phyloP scores from a whole-genome alignment of 2,329 filamentous ascomycete species.

The Botrytis cinerea region DNA sequence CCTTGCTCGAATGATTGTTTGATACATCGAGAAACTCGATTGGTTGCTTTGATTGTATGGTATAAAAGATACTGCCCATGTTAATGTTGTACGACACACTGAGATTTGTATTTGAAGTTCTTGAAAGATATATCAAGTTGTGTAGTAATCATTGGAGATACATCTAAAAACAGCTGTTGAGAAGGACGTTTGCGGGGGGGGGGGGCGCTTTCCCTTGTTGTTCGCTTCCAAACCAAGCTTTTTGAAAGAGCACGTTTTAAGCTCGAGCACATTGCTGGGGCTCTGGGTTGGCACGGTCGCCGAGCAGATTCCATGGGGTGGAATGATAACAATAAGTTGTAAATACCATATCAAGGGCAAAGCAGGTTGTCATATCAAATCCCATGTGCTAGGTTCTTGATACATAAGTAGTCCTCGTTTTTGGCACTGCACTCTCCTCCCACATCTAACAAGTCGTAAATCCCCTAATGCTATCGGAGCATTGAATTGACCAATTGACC shows the following conservation, averaged over 20 bases:
- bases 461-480: not conserved
- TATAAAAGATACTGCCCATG: not conserved
- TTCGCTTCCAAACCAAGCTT: constrained; percentile 4
- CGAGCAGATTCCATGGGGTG: not conserved
- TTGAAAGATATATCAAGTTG: not conserved
- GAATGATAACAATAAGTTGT: not conserved
- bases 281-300: constrained; percentile 12
- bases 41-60: not conserved
- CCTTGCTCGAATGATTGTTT: not conserved
- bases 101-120: not conserved
- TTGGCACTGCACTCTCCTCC: not conserved
- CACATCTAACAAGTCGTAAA: not conserved
- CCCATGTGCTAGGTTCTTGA: not conserved
- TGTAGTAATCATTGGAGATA: not conserved
- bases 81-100: not conserved
- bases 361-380: not conserved
- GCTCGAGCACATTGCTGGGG: not conserved
- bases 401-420: not conserved
- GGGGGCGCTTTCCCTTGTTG: not conserved
- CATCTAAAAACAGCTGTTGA: not conserved
- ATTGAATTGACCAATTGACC: not conserved
- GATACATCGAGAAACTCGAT: not conserved
- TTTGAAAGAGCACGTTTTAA: not conserved
- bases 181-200: not conserved
- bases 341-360: not conserved